These are phyloP conservation scores for Camellia sinensis DNA, from an alignment of 148 eudicot species.

Conservation along the genomic window DNA sequence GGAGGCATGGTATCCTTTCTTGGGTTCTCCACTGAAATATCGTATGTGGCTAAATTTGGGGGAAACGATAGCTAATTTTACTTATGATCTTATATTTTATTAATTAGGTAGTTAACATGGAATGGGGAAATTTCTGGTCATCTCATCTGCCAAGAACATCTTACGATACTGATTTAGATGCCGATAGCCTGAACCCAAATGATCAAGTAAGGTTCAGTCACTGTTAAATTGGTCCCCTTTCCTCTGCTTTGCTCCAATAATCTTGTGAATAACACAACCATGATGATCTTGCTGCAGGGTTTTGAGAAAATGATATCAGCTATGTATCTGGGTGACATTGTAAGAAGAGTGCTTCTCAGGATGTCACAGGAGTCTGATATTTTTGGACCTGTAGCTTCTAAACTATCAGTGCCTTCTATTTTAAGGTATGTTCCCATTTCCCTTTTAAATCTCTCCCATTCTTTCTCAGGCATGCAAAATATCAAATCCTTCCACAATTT, in stretches of 20 bases:
- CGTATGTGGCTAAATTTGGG: neutral
- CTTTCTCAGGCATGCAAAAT: neutral
- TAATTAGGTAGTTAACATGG: conserved; percentile 81
- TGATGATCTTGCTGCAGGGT: conserved; percentile 46
- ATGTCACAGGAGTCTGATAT: conserved; percentile 74
- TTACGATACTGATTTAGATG: conserved; percentile 77
- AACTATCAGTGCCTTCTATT: conserved; percentile 47
- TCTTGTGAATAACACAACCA: neutral
- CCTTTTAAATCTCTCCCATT: neutral
- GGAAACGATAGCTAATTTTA: neutral
- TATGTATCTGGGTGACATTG: conserved; percentile 94
- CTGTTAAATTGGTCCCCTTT: neutral
- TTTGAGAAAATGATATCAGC: conserved; percentile 98
- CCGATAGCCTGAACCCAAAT: conserved; percentile 79
- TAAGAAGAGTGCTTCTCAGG: conserved; percentile 70
- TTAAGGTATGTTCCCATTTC: conserved; percentile 51
- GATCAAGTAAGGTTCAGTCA: conserved; percentile 58
- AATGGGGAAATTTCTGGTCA: conserved; percentile 98
- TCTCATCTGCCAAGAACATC: conserved; percentile 88
- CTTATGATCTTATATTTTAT: neutral
- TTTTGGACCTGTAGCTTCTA: conserved; percentile 60
- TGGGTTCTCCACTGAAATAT: neutral
- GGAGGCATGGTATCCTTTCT: conserved; percentile 78
- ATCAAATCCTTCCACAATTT: neutral
- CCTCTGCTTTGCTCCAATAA: neutral